Conservation (phyloP, 805 yeast species). For the Zygoascus biomembranicola region DNA sequence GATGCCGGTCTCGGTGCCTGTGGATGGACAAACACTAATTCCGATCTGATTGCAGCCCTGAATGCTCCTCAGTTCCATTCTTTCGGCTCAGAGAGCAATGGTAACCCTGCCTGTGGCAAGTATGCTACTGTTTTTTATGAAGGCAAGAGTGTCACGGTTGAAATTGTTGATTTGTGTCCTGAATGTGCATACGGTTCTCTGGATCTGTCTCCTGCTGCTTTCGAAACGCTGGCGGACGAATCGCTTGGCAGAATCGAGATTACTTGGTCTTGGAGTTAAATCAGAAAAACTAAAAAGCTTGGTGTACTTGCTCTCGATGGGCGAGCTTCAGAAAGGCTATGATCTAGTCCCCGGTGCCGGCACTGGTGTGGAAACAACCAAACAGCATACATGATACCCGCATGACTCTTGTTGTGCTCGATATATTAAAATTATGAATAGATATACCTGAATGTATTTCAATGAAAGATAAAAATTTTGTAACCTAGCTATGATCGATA, state of each 20-base stretch:
- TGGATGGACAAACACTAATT: constrained; percentile 38
- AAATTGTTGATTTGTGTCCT: constrained; percentile 50
- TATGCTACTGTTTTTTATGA: constrained; percentile 23
- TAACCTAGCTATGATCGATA: not conserved
- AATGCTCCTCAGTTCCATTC: constrained; percentile 17
- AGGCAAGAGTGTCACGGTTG: constrained; percentile 47
- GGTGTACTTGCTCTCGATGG: too few species aligned
- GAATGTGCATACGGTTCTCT: constrained; percentile 44
- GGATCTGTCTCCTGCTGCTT: constrained; percentile 57
- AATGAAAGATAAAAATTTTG: not conserved
- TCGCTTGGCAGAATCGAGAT: constrained; percentile 46
- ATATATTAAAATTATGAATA: not conserved
- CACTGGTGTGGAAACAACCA: too few species aligned
- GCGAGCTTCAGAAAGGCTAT: too few species aligned
- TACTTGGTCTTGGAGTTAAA: constrained; percentile 35
- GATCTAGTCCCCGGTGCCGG: too few species aligned
- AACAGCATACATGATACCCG: too few species aligned
- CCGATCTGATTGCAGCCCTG: constrained; percentile 49
- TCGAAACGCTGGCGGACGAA: constrained; percentile 41
- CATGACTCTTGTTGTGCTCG: too few species aligned
- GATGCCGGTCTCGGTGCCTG: constrained; percentile 42
- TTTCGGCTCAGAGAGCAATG: constrained; percentile 13
- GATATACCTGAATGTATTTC: not conserved
- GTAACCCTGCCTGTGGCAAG: constrained; percentile 12
- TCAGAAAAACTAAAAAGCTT: too few species aligned